phyloP scores from a whole-genome alignment of 2,329 filamentous ascomycete genomes.

The Aphanocladium album region DNA sequence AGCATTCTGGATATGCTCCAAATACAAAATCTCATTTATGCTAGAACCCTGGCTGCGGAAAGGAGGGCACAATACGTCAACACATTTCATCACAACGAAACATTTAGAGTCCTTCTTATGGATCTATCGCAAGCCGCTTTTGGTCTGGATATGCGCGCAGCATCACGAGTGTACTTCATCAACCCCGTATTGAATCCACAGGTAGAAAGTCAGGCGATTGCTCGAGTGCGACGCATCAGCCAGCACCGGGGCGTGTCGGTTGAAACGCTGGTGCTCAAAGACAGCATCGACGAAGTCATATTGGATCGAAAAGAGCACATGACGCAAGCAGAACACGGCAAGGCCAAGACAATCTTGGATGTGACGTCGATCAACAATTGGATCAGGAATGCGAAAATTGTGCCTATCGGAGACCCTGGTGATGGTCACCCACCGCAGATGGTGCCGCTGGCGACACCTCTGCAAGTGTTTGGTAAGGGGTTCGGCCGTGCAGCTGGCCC shows the following conservation, averaged over 20 bases:
- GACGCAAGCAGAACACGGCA: conserved; percentile 60
- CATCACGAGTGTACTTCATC: conserved; percentile 83
- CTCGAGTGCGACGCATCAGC: conserved; percentile 81
- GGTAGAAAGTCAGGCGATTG: conserved; percentile 86
- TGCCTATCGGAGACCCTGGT: conserved; percentile 25
- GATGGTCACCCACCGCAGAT: conserved; percentile 42
- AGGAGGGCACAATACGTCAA: conserved; percentile 71
- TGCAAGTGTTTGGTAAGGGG: conserved; percentile 47
- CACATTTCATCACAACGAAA: conserved; percentile 65
- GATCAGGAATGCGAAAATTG: conserved; percentile 50
- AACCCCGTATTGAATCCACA: conserved; percentile 82
- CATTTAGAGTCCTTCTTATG: conserved; percentile 79
- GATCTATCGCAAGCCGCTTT: conserved; percentile 86
- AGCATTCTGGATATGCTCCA: conserved; percentile 71
- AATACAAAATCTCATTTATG: conserved; percentile 62
- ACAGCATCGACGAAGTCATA: conserved; percentile 82
- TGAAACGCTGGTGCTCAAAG: conserved; percentile 75
- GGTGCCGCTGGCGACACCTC: conserved; percentile 38
- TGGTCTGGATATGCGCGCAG: conserved; percentile 77
- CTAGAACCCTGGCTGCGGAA: conserved; percentile 54
- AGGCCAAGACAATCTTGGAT: conserved; percentile 53
- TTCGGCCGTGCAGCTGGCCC: conserved; percentile 39
- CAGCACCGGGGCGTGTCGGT: conserved; percentile 75
- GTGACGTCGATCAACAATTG: conserved; percentile 54
- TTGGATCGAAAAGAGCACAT: conserved; percentile 67